A percentile compares a stretch with the other conserved stretches of the same genome.
Conservation (phyloP, 2,329 filamentous ascomycete species). For the Neonectria hederae region DNA sequence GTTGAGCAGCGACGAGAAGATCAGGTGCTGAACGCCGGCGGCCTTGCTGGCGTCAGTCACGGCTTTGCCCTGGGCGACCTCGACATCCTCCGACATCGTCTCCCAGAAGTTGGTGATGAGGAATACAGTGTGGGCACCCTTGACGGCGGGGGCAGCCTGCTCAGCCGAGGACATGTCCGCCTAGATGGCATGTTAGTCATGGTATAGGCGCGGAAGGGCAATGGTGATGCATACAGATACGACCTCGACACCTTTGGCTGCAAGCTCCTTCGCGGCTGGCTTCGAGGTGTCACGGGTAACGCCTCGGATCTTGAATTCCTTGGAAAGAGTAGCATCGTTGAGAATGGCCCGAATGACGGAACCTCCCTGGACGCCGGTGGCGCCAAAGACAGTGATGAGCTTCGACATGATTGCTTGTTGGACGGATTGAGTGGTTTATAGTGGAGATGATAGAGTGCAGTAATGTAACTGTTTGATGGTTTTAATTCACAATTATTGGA, state of each 20-base stretch:
- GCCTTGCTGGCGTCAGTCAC: conserved; percentile 57
- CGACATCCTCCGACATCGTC: conserved; percentile 45
- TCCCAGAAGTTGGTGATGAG: conserved; percentile 54
- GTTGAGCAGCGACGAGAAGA: conserved; percentile 58
- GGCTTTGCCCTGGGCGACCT: conserved; percentile 55
- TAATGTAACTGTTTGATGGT: not conserved
- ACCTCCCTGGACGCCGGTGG: conserved; percentile 60
- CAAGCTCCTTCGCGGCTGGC: conserved; percentile 50
- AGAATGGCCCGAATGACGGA: conserved; percentile 58
- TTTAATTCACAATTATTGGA: not conserved
- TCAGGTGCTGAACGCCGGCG: conserved; percentile 55
- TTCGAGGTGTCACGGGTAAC: conserved; percentile 58
- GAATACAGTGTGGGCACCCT: conserved; percentile 55
- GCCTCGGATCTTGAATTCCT: conserved; percentile 56
- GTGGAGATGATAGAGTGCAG: not conserved
- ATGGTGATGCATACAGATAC: conserved; percentile 44
- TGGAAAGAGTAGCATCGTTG: conserved; percentile 55
- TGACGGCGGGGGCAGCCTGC: conserved; percentile 50
- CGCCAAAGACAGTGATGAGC: conserved; percentile 56
- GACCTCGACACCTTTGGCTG: conserved; percentile 54
- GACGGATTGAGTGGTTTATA: not conserved
- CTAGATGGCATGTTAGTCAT: conserved; percentile 34
- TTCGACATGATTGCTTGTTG: conserved; percentile 46
- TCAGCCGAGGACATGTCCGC: conserved; percentile 53
- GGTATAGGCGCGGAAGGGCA: accelerated